Conservation (phyloP, 208 protist genomes). For the Trypanosoma lewisi region DNA sequence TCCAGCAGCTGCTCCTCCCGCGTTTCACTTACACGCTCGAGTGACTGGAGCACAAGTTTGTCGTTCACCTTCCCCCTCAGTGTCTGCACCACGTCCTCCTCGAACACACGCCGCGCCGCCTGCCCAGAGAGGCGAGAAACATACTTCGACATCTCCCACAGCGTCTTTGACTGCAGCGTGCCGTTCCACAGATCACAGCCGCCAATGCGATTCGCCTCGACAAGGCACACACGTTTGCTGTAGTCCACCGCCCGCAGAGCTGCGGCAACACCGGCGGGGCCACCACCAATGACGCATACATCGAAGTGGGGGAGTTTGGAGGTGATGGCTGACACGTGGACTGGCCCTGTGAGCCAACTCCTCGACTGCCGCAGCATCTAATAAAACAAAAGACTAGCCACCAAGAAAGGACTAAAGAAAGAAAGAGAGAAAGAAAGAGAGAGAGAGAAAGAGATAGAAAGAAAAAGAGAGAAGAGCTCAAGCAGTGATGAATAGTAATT, state of each 20-base stretch:
- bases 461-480: too few relatives aligned
- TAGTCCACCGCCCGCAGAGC: conserved; percentile 56
- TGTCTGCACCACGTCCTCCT: conserved; percentile 17
- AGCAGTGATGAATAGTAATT: too few relatives aligned
- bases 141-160: conserved; percentile 67
- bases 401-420: conserved; percentile 4
- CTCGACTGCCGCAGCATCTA: conserved; percentile 28
- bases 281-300: conserved; percentile 69
- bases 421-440: conserved; percentile 9
- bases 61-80: conserved; percentile 30
- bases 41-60: conserved; percentile 32
- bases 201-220: conserved; percentile 52
- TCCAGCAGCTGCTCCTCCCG: conserved; percentile 40
- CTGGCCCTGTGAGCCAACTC: conserved; percentile 23
- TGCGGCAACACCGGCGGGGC: conserved; percentile 55
- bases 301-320: conserved; percentile 58
- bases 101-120: conserved; percentile 34
- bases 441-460: not conserved
- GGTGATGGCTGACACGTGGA: conserved; percentile 42
- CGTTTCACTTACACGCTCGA: conserved; percentile 34
- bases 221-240: conserved; percentile 57
- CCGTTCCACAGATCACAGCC: conserved; percentile 71
- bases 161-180: conserved; percentile 66
- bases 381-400: not conserved
- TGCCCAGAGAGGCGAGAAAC: conserved; percentile 31